Evolutionary conservation across 2,329 filamentous ascomycete genomes (phyloP), one percentile per base, ranked within the genome.

Genomic region (Sarocladium brachiariae): DNA sequence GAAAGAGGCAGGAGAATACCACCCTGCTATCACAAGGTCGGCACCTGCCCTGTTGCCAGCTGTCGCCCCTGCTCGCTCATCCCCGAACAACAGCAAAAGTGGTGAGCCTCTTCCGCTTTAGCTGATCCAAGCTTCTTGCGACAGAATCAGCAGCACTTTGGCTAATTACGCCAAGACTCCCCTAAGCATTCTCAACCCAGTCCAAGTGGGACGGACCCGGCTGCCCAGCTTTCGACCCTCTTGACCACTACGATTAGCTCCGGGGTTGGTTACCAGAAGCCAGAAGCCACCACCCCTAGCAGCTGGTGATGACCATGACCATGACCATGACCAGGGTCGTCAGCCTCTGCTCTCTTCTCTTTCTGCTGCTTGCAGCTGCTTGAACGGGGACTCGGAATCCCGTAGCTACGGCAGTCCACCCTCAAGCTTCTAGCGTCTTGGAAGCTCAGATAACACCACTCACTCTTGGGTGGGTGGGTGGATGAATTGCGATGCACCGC

Each of bases 381-480:
- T 19, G 13, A 41, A 41, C 21, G 21, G 16, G 38, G 24, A n/a
- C n/a, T n/a, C n/a, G n/a, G n/a, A n/a, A n/a, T n/a, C n/a, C 19
- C 7, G 16, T 19, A 16, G 38, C 6, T 9, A 24, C n/a, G 38
- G 38, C 38, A 45, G 21, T 45, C 39, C 18, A 45, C 39, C n/a
- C n/a, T n/a, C 39, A 45, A 45, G 39, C 39, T 45, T 45, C 39
- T 45, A 45, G 39, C 39, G 39, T 30, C 39, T 45, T 45, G 39
- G 39, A 45, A 45, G 24, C 39, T 45, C 21, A 7, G 39, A 45
- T 45, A 45, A 45, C 39, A 45, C 21, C 39, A 25, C 9, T 9
- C 18, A 41, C 27, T 30, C 27, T 30, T 30, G 27, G 27, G 27
- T 30, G 13, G 7, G 27, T 13, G 7, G 27, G 27, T 41, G n/a